Evolutionary conservation across 164 flowering plant genomes (phyloP).

Genomic region (Brasenia schreberi): DNA sequence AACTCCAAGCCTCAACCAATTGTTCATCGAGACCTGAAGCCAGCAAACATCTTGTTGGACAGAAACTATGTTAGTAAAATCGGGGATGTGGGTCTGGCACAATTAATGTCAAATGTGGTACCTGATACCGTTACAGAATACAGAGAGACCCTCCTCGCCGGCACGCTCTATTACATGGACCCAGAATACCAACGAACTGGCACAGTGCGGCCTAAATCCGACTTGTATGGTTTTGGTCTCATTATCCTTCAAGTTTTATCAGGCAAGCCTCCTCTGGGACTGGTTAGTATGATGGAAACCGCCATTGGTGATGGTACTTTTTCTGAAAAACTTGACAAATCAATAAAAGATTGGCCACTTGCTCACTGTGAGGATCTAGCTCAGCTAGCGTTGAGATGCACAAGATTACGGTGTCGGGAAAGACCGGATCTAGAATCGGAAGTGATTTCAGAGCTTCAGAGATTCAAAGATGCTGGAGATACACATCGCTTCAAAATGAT

Average conservation of each 20-base stretch:
- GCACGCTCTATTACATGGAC: conserved; percentile 75
- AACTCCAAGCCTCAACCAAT: conserved; percentile 62
- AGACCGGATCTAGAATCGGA: conserved; percentile 75
- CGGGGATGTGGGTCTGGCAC: conserved; percentile 79
- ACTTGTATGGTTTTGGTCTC: conserved; percentile 67
- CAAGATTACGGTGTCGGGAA: conserved; percentile 60
- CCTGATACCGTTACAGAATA: conserved; percentile 73
- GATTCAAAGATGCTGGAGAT: conserved; percentile 37
- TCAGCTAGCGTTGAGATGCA: conserved; percentile 48
- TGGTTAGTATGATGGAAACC: conserved; percentile 32
- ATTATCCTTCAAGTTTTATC: conserved; percentile 59
- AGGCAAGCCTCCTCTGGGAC: conserved; percentile 43
- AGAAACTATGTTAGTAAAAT: conserved; percentile 61
- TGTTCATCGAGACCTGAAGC: conserved; percentile 76
- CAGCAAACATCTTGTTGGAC: conserved; percentile 70
- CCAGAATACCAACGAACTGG: conserved; percentile 93
- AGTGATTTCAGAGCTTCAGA: conserved; percentile 54
- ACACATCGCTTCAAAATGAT: conserved; percentile 16
- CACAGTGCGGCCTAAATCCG: conserved; percentile 75
- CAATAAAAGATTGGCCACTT: conserved; percentile 67
- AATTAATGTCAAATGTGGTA: conserved; percentile 37
- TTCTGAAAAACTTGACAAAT: conserved; percentile 40
- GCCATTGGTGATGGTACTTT: conserved; percentile 33
- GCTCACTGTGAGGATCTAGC: conserved; percentile 49
- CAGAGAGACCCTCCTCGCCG: conserved; percentile 50